A percentile compares a stretch with the other conserved stretches of the same genome.
phyloP scores from a whole-genome alignment of 2,329 filamentous ascomycete genomes.

The Aspergillus luchuensis region DNA sequence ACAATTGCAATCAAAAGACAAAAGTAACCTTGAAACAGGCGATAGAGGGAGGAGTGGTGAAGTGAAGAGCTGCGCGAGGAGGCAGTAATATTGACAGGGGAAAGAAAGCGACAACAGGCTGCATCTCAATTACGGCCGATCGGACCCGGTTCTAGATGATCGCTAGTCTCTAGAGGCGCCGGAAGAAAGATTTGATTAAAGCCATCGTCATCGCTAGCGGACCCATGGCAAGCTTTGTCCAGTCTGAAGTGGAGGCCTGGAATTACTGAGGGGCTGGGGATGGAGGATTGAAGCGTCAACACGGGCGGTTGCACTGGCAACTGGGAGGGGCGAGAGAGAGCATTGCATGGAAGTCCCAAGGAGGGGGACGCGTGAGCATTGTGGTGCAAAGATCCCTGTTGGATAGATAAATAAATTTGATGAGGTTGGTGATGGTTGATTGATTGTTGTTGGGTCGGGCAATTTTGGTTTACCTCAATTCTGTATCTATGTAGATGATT shows the following conservation, averaged over 20 bases:
- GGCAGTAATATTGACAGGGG: conserved; percentile 1
- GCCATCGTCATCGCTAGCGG: conserved; percentile 13
- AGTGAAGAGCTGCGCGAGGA: conserved; percentile 2
- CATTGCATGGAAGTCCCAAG: background rate
- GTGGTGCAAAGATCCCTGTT: background rate
- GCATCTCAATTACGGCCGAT: conserved; percentile 14
- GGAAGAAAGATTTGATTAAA: conserved; percentile 12
- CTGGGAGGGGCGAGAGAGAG: conserved; percentile 2
- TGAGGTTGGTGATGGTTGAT: no score
- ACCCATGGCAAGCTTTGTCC: conserved; percentile 11
- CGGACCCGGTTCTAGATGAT: conserved; percentile 15
- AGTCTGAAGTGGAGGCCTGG: conserved; percentile 4
- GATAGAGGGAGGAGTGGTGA: background rate
- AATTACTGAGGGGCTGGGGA: conserved; percentile 20
- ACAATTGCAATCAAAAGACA: background rate
- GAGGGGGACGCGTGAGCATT: background rate
- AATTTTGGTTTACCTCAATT: no score
- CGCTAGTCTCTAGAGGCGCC: conserved; percentile 4
- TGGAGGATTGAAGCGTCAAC: conserved; percentile 15
- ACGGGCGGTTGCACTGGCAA: conserved; percentile 28
- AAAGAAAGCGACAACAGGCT: conserved; percentile 15
- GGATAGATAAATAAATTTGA: background rate
- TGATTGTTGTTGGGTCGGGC: background rate
- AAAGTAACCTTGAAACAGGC: background rate
- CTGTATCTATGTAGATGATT: no score